phyloP scores from a whole-genome alignment of 2,329 filamentous ascomycete genomes.

The Aspergillus sp. region DNA sequence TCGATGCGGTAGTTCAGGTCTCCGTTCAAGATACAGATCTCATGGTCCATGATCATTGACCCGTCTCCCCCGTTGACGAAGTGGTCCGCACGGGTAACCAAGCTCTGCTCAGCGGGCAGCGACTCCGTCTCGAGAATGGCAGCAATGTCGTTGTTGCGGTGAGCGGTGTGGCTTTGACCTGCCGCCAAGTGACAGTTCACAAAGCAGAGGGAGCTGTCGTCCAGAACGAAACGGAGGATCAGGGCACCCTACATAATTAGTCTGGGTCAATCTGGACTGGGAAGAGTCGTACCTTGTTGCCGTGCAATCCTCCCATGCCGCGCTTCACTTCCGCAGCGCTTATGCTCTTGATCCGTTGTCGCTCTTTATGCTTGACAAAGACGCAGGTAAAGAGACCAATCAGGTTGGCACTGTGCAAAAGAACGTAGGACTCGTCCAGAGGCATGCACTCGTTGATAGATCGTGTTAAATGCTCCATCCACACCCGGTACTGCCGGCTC shows the following conservation, averaged over 20 bases:
- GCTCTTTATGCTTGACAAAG: constrained; percentile 81
- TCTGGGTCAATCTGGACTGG: background rate
- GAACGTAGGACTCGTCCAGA: constrained; percentile 71
- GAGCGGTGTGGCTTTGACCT: constrained; percentile 83
- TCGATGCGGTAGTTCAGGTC: constrained; percentile 99
- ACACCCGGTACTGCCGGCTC: constrained; percentile 96
- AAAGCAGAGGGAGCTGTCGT: constrained; percentile 93
- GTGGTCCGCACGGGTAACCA: constrained; percentile 67
- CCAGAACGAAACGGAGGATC: constrained; percentile 84
- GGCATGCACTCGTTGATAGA: constrained; percentile 83
- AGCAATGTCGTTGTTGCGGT: constrained; percentile 89
- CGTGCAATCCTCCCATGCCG: constrained; percentile 91
- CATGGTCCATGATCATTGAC: constrained; percentile 91
- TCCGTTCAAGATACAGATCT: constrained; percentile 94
- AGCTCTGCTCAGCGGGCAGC: constrained; percentile 70
- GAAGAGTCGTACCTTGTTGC: constrained; percentile 68
- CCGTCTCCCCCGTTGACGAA: constrained; percentile 93
- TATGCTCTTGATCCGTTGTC: constrained; percentile 73
- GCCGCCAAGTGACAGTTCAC: constrained; percentile 97
- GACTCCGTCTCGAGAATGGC: constrained; percentile 79
- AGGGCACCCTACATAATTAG: constrained; percentile 65
- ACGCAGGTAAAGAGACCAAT: constrained; percentile 95
- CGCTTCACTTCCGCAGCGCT: constrained; percentile 85
- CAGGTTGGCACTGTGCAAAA: constrained; percentile 84
- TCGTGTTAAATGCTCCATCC: constrained; percentile 84